phyloP scores from a whole-genome alignment of 2,329 filamentous ascomycete genomes.

The Madurella mycetomatis region DNA sequence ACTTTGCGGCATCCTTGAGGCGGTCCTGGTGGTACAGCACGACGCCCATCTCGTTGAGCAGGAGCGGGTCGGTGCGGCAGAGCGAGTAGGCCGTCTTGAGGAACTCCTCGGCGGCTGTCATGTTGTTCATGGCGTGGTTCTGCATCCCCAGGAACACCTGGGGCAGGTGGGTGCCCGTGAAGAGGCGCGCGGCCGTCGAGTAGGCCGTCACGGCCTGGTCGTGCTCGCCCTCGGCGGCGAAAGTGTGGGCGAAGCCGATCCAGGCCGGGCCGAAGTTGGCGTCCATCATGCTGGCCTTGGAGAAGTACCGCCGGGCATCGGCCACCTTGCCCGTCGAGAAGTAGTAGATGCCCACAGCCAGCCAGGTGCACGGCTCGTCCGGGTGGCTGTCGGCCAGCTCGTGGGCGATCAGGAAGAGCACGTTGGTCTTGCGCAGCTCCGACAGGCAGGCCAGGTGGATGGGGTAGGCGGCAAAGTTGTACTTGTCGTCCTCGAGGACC shows the following conservation, averaged over 20 bases:
- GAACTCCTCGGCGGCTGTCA: slow-evolving; percentile 90
- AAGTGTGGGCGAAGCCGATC: slow-evolving; percentile 98
- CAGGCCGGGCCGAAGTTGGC: slow-evolving; percentile 95
- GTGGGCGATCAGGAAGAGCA: slow-evolving; percentile 86
- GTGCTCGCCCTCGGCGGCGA: slow-evolving; percentile 94
- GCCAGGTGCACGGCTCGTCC: slow-evolving; percentile 85
- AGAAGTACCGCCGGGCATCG: slow-evolving; percentile 92
- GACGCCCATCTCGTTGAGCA: slow-evolving; percentile 93
- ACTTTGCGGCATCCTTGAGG: slow-evolving; percentile 66
- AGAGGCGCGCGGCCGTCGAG: slow-evolving; percentile 87
- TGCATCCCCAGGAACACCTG: slow-evolving; percentile 98
- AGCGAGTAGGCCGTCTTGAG: slow-evolving; percentile 81
- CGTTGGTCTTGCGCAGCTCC: slow-evolving; percentile 80
- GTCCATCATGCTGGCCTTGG: slow-evolving; percentile 95
- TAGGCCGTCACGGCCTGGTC: slow-evolving; percentile 98
- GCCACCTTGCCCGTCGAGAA: slow-evolving; percentile 83
- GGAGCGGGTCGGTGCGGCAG: slow-evolving; percentile 78
- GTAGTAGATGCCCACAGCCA: slow-evolving; percentile 95
- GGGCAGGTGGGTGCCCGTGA: slow-evolving; percentile 94
- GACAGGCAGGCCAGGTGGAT: slow-evolving; percentile 88
- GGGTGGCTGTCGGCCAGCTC: slow-evolving; percentile 89
- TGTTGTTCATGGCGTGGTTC: slow-evolving; percentile 91
- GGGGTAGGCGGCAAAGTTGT: slow-evolving; percentile 85
- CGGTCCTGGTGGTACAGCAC: slow-evolving; percentile 92
- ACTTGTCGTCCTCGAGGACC: slow-evolving; percentile 77